Conservation (phyloP, 2,329 filamentous ascomycete species). For the Gnomoniopsis sp. region DNA sequence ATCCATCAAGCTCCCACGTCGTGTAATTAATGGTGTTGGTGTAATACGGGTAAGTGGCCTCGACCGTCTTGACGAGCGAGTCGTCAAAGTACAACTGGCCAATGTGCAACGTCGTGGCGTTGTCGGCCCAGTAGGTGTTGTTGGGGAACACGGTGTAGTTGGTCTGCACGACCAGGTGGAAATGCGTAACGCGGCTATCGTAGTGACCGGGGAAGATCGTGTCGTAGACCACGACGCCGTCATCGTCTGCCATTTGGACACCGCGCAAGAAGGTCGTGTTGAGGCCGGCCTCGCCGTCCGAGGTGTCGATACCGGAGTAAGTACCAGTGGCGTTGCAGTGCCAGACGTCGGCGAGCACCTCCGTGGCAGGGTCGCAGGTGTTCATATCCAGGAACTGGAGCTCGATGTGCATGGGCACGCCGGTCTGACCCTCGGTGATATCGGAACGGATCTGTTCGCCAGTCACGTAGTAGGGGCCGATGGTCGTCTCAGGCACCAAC, state of each 20-base stretch:
- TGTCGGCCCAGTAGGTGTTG: constrained; percentile 34
- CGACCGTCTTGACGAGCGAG: constrained; percentile 32
- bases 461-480: constrained; percentile 42
- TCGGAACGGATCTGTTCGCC: constrained; percentile 39
- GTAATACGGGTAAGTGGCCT: constrained; percentile 34
- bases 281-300: constrained; percentile 29
- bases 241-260: constrained; percentile 40
- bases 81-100: constrained; percentile 42
- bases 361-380: constrained; percentile 37
- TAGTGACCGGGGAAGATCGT: constrained; percentile 45
- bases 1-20: constrained; percentile 26
- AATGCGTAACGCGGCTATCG: constrained; percentile 36
- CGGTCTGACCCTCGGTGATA: constrained; percentile 34
- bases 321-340: constrained; percentile 43
- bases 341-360: constrained; percentile 42
- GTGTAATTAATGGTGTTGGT: constrained; percentile 31
- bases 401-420: constrained; percentile 40
- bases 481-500: constrained; percentile 34
- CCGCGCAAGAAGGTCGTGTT: constrained; percentile 46
- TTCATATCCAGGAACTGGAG: constrained; percentile 43
- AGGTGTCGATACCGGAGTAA: constrained; percentile 34
- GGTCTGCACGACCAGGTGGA: constrained; percentile 37
- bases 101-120: constrained; percentile 33
- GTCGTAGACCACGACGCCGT: constrained; percentile 46
- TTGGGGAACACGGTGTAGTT: constrained; percentile 32